A percentile compares a stretch with the other conserved stretches of the same genome.
phyloP scores from a whole-genome alignment of 2,329 filamentous ascomycete species.

The Plenodomus lindquistii region DNA sequence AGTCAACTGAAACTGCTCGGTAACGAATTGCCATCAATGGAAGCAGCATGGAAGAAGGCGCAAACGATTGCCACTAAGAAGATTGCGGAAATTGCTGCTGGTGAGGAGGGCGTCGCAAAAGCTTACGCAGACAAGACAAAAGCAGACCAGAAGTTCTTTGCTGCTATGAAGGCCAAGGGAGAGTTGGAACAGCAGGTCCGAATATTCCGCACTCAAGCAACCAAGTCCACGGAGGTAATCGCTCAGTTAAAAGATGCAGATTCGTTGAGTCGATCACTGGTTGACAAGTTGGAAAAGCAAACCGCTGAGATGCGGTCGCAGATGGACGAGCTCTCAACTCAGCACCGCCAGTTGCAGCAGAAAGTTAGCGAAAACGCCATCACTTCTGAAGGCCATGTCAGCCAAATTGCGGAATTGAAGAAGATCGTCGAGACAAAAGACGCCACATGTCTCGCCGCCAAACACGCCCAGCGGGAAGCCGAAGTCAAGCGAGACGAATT shows the following conservation, averaged over 20 bases:
- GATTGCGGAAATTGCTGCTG: constrained; percentile 71
- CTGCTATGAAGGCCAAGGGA: constrained; percentile 91
- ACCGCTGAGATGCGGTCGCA: constrained; percentile 79
- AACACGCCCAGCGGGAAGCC: constrained; percentile 62
- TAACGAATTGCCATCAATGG: constrained; percentile 84
- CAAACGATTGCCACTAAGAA: constrained; percentile 85
- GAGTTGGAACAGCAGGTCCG: constrained; percentile 79
- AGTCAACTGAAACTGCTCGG: constrained; percentile 83
- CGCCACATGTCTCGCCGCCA: constrained; percentile 65
- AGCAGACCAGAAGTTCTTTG: constrained; percentile 97
- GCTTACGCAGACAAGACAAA: constrained; percentile 89
- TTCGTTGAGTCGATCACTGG: constrained; percentile 71
- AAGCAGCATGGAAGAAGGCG: constrained; percentile 87
- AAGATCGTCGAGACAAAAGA: constrained; percentile 78
- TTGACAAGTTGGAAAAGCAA: constrained; percentile 90
- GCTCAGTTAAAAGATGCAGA: constrained; percentile 91
- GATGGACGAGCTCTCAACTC: constrained; percentile 69
- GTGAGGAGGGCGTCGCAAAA: constrained; percentile 77
- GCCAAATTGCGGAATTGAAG: constrained; percentile 77
- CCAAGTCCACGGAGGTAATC: constrained; percentile 91
- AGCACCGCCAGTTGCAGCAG: constrained; percentile 76
- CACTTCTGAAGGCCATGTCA: constrained; percentile 70
- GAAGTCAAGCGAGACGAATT: constrained; percentile 78
- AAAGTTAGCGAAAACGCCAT: constrained; percentile 71
- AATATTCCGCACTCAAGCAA: constrained; percentile 77